phyloP scores from a whole-genome alignment of 345 rosid genomes.

The Acer campestre region DNA sequence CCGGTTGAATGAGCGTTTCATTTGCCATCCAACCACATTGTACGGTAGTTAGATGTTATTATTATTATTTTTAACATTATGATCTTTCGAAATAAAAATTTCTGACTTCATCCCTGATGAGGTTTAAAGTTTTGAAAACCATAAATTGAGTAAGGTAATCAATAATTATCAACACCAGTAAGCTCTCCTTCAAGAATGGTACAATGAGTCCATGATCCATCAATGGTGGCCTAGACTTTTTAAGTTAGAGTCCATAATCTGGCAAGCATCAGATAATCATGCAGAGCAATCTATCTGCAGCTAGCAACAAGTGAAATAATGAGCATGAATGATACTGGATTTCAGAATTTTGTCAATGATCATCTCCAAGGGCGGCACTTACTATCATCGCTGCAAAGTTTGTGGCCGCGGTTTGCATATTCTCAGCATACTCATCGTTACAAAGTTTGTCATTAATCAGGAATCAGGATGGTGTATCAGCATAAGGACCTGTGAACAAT shows the following conservation, averaged over 20 bases:
- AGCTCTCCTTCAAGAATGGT: neutral
- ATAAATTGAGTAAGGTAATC: neutral
- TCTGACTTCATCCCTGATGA: neutral
- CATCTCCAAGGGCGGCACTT: neutral
- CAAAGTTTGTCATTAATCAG: too few species aligned
- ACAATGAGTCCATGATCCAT: neutral
- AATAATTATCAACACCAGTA: neutral
- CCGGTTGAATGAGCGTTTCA: too few species aligned
- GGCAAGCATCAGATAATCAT: neutral
- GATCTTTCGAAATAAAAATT: neutral
- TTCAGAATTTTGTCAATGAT: neutral
- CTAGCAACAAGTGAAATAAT: neutral
- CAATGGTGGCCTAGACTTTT: slow-evolving; percentile 12
- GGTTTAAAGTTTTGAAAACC: slow-evolving; percentile 8
- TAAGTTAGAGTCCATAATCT: neutral
- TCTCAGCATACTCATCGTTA: neutral
- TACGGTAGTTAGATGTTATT: too few species aligned
- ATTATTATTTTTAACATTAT: too few species aligned
- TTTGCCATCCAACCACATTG: too few species aligned
- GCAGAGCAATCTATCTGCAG: neutral
- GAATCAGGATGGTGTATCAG: neutral
- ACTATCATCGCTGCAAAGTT: neutral
- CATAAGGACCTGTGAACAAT: too few species aligned
- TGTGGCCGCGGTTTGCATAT: neutral
- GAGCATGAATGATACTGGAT: neutral